phyloP scores from a whole-genome alignment of 768 basidiomycete species.

The Crassisporium funariophilum region DNA sequence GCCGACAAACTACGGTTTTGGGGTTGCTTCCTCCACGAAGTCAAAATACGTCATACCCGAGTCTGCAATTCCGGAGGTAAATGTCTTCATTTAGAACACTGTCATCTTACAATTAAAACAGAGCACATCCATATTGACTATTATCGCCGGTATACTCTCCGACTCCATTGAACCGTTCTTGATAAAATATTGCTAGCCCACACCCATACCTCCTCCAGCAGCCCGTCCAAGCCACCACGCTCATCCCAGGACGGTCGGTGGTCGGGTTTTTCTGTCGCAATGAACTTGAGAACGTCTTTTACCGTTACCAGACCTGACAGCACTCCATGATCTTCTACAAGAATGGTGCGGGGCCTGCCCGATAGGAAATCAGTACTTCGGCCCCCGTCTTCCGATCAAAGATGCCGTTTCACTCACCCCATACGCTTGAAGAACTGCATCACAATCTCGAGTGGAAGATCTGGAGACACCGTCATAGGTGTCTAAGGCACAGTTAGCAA shows the following conservation, averaged over 20 bases:
- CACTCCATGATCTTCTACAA: slow-evolving; percentile 85
- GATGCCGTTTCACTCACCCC: slow-evolving; percentile 72
- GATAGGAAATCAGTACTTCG: slow-evolving; percentile 6
- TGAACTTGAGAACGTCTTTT: slow-evolving; percentile 93
- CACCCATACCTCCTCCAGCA: slow-evolving; percentile 63
- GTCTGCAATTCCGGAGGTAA: too few species aligned
- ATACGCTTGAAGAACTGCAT: slow-evolving; percentile 98
- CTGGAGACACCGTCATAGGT: slow-evolving; percentile 89
- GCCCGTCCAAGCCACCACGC: slow-evolving; percentile 63
- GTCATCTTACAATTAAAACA: slow-evolving; percentile 6
- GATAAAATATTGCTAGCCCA: slow-evolving; percentile 45
- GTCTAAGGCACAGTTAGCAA: slow-evolving; percentile 54
- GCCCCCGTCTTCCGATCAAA: slow-evolving; percentile 5
- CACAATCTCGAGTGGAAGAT: slow-evolving; percentile 91
- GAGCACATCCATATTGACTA: slow-evolving; percentile 14
- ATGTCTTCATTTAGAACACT: slow-evolving; percentile 4
- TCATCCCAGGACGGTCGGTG: slow-evolving; percentile 60
- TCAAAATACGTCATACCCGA: too few species aligned
- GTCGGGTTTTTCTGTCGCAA: slow-evolving; percentile 57
- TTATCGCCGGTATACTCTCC: slow-evolving; percentile 38
- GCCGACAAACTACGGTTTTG: too few species aligned
- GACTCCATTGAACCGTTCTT: slow-evolving; percentile 39
- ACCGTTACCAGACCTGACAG: slow-evolving; percentile 90
- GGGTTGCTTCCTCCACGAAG: too few species aligned
- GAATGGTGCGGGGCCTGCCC: slow-evolving; percentile 88